These are phyloP conservation scores for Trichophyton verrucosum DNA, from an alignment of 2,329 filamentous ascomycete species.

Conservation along the genomic window DNA sequence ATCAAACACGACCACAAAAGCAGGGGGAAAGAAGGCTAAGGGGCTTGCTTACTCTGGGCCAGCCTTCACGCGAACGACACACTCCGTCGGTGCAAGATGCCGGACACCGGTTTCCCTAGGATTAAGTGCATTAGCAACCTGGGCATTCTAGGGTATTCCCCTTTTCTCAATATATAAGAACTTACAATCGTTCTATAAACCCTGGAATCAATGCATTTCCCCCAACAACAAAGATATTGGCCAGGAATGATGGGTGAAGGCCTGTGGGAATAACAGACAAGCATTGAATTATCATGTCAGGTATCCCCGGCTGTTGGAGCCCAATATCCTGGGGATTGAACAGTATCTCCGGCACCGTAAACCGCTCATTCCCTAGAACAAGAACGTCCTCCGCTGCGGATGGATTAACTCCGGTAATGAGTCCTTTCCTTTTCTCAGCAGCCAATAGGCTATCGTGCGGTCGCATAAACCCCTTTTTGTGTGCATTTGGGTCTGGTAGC, in stretches of 20 bases:
- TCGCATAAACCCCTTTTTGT: constrained; percentile 56
- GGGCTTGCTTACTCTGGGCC: constrained; percentile 46
- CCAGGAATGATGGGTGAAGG: constrained; percentile 68
- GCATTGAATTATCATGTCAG: constrained; percentile 70
- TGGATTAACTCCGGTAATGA: constrained; percentile 36
- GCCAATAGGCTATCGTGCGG: constrained; percentile 61
- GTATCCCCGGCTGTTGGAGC: constrained; percentile 67
- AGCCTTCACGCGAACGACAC: constrained; percentile 59
- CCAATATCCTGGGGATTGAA: constrained; percentile 81
- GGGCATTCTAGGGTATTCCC: not conserved
- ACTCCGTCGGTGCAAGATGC: constrained; percentile 60
- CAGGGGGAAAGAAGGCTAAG: constrained; percentile 3
- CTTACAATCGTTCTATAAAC: constrained; percentile 62
- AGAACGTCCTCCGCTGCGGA: constrained; percentile 61
- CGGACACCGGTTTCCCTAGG: constrained; percentile 54
- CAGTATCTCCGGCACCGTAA: constrained; percentile 75
- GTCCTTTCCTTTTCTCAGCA: constrained; percentile 38
- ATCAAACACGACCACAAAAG: constrained; percentile 1
- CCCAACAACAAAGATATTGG: constrained; percentile 80
- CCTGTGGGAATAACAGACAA: constrained; percentile 64
- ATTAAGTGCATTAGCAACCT: constrained; percentile 15
- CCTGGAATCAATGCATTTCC: constrained; percentile 71
- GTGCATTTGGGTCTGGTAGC: constrained; percentile 62
- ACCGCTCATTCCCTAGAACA: constrained; percentile 82
- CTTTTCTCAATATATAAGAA: constrained; percentile 4